Percentiles rank a stretch among this genome's conserved stretches.
phyloP scores from a whole-genome alignment of 331 rosid genomes.

The Malus hybrid region DNA sequence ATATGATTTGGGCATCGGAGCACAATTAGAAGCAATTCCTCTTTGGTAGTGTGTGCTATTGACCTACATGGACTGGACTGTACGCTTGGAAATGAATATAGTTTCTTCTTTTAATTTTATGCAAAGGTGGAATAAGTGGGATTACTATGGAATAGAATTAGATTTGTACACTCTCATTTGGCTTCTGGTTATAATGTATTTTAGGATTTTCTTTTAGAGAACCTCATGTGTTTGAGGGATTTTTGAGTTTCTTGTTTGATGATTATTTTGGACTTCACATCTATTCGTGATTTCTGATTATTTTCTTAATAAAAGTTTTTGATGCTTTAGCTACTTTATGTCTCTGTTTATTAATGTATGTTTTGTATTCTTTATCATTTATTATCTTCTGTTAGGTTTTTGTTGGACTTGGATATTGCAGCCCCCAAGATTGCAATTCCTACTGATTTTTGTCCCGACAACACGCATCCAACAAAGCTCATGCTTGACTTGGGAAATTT shows the following conservation, averaged over 20 bases:
- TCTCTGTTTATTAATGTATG: background rate
- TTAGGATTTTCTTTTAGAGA: background rate
- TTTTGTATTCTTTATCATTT: background rate
- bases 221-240: background rate
- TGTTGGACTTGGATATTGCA: slow-evolving; percentile 91
- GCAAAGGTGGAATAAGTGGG: background rate
- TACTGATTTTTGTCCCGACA: slow-evolving; percentile 80
- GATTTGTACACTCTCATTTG: background rate
- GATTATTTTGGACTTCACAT: background rate
- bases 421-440: slow-evolving; percentile 98
- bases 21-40: background rate
- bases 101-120: background rate
- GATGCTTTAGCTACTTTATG: background rate
- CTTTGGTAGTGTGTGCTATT: background rate
- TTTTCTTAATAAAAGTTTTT: background rate
- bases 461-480: slow-evolving; percentile 67
- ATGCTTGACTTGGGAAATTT: slow-evolving; percentile 90
- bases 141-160: background rate
- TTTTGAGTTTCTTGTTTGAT: background rate
- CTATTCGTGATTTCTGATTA: background rate
- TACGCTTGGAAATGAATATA: background rate
- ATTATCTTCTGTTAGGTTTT: slow-evolving; percentile 58
- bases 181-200: background rate
- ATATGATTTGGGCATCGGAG: background rate
- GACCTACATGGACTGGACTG: background rate